These are phyloP conservation scores for Claviceps sp. DNA, from an alignment of 2,329 filamentous ascomycete species.

Conservation along the genomic window DNA sequence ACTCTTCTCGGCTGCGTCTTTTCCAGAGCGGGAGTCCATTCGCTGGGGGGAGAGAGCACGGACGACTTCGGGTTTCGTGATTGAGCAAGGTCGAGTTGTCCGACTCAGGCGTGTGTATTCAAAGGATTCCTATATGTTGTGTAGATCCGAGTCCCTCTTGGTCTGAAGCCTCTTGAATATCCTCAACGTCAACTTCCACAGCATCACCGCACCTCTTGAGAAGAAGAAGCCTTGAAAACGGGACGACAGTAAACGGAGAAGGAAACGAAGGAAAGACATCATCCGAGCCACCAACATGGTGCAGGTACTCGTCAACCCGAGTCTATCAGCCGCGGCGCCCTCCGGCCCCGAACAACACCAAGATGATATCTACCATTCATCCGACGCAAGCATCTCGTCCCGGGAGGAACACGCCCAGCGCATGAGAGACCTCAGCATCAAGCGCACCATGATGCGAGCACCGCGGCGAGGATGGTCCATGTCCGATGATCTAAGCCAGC, in stretches of 20 bases:
- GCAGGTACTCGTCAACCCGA: constrained; percentile 17
- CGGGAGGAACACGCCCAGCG: constrained; percentile 29
- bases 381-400: constrained; percentile 15
- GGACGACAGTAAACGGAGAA: not conserved
- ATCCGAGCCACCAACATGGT: constrained; percentile 13
- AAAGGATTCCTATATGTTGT: too few relatives aligned
- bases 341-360: constrained; percentile 11
- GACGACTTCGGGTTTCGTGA: too few relatives aligned
- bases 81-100: too few relatives aligned
- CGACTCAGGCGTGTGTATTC: too few relatives aligned
- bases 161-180: too few relatives aligned
- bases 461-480: constrained; percentile 34
- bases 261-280: not conserved
- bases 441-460: constrained; percentile 22
- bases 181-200: not conserved
- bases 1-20: too few relatives aligned
- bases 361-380: constrained; percentile 9
- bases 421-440: constrained; percentile 24
- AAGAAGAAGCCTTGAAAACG: not conserved
- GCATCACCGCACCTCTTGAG: not conserved
- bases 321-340: constrained; percentile 12
- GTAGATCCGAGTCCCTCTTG: too few relatives aligned
- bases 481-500: constrained; percentile 27
- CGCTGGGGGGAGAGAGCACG: too few relatives aligned
- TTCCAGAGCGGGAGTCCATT: too few relatives aligned